Conservation (phyloP, 331 rosid species). For the Malus hybrid region DNA sequence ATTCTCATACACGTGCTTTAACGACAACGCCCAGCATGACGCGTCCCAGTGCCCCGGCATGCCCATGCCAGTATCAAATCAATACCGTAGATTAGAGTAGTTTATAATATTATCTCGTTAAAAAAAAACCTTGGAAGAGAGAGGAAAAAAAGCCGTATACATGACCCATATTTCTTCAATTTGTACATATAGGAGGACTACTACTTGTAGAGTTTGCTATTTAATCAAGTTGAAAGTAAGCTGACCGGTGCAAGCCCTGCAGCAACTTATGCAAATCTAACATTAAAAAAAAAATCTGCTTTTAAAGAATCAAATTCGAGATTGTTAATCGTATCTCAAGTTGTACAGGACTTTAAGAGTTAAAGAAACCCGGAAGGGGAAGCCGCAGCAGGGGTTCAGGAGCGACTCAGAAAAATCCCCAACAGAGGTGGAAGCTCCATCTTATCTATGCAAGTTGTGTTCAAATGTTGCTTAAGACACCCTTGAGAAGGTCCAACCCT, state of each 20-base stretch:
- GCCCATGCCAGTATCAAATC: too few species aligned
- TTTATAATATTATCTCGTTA: too few species aligned
- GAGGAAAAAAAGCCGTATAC: background rate
- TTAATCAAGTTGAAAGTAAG: background rate
- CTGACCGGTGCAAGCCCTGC: constrained; percentile 2
- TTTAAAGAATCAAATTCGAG: background rate
- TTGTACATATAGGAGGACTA: background rate
- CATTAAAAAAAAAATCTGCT: background rate
- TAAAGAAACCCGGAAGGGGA: background rate
- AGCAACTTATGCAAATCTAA: background rate
- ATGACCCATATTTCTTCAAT: background rate
- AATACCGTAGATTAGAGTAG: too few species aligned
- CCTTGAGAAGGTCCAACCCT: constrained; percentile 28
- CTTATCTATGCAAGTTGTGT: background rate
- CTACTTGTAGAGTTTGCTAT: background rate
- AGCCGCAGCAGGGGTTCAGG: background rate
- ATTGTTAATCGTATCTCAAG: background rate
- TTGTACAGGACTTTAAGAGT: background rate
- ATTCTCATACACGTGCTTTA: constrained; percentile 60
- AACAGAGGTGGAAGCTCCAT: background rate
- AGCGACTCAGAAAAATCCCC: constrained; percentile 5
- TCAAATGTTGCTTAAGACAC: constrained; percentile 9
- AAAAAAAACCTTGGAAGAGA: background rate
- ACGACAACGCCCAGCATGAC: constrained; percentile 18
- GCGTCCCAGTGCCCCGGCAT: too few species aligned